Evolutionary conservation across 2,329 filamentous ascomycete species (phyloP).

Genomic region (Paracorniculantispora psalliotae): DNA sequence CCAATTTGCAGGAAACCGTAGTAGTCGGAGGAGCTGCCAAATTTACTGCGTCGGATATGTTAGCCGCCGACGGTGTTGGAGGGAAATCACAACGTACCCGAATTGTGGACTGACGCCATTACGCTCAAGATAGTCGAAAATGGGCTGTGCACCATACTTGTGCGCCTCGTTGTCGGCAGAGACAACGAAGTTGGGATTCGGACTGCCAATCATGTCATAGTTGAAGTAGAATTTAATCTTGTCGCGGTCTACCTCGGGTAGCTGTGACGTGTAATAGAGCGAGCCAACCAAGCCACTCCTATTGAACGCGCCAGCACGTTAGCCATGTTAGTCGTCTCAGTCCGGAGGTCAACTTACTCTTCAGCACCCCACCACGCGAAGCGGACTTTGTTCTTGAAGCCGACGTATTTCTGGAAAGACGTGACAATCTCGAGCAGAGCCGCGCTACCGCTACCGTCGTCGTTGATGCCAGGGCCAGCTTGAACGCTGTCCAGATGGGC

Average conservation of each 20-base stretch:
- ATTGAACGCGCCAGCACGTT: not conserved
- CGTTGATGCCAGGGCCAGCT: constrained; percentile 36
- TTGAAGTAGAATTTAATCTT: constrained; percentile 65
- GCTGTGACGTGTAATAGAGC: constrained; percentile 33
- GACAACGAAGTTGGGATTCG: constrained; percentile 34
- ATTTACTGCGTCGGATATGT: constrained; percentile 18
- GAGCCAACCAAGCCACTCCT: constrained; percentile 41
- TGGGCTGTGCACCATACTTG: constrained; percentile 28
- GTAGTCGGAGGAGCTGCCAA: constrained; percentile 36
- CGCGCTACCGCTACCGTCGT: constrained; percentile 36
- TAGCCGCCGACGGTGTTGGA: not conserved
- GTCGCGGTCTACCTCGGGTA: constrained; percentile 35
- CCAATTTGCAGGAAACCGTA: constrained; percentile 36
- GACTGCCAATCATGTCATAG: constrained; percentile 64
- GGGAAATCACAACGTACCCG: constrained; percentile 20
- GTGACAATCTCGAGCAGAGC: constrained; percentile 35
- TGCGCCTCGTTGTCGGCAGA: constrained; percentile 37
- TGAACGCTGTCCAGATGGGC: constrained; percentile 38
- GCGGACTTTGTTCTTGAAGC: constrained; percentile 38
- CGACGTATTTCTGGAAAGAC: constrained; percentile 32
- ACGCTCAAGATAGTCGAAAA: constrained; percentile 32
- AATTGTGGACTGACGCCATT: constrained; percentile 30
- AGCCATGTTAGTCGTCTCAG: too few species aligned
- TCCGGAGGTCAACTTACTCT: constrained; percentile 26
- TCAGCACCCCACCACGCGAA: constrained; percentile 41